These are phyloP conservation scores for Capronia americana DNA, from an alignment of 2,329 filamentous ascomycete species.

Conservation along the genomic window DNA sequence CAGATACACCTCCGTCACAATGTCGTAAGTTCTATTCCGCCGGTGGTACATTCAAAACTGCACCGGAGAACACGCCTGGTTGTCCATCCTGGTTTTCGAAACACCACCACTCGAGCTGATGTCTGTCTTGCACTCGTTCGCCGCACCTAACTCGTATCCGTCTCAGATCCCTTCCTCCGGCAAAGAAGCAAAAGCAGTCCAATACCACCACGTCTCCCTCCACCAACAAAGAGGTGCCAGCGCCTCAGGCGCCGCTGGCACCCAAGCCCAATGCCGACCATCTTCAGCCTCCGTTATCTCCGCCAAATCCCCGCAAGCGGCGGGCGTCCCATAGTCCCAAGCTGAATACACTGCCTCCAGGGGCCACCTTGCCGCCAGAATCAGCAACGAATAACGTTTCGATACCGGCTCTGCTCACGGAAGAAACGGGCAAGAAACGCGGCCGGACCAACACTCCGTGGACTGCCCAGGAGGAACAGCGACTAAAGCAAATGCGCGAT, in stretches of 20 bases:
- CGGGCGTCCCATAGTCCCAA: constrained; percentile 47
- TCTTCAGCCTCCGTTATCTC: constrained; percentile 30
- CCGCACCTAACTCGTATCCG: constrained; percentile 17
- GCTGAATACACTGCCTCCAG: constrained; percentile 36
- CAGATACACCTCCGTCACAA: constrained; percentile 33
- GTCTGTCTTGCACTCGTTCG: constrained; percentile 1
- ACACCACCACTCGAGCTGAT: background rate
- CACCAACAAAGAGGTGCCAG: constrained; percentile 27
- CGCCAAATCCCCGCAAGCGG: constrained; percentile 52
- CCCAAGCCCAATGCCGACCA: constrained; percentile 31
- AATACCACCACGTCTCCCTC: constrained; percentile 26
- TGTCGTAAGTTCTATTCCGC: constrained; percentile 36
- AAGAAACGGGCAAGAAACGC: constrained; percentile 73
- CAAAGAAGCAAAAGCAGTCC: constrained; percentile 32
- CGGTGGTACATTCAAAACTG: constrained; percentile 30
- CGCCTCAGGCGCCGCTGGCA: constrained; percentile 32
- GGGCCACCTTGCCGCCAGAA: constrained; percentile 19
- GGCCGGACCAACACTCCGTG: constrained; percentile 93
- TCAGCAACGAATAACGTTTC: constrained; percentile 25
- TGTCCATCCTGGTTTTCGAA: constrained; percentile 3
- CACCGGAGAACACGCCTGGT: constrained; percentile 8
- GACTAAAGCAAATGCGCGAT: constrained; percentile 93
- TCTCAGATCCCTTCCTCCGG: constrained; percentile 30
- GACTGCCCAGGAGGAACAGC: constrained; percentile 91
- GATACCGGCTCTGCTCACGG: constrained; percentile 31